phyloP scores from a whole-genome alignment of 257 asterid genomes.

The Solanum rostratum region DNA sequence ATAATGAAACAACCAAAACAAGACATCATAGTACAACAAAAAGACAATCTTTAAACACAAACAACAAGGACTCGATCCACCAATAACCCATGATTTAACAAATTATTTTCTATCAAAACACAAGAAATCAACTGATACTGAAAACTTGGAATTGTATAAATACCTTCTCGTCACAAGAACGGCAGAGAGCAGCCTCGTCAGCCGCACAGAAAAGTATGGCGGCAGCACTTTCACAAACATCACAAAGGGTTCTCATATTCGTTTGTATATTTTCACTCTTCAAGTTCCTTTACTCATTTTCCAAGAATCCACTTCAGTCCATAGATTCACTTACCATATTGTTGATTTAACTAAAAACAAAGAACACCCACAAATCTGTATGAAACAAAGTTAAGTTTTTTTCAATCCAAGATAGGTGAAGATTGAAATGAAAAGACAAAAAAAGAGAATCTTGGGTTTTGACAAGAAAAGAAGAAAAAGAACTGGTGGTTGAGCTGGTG shows the following conservation, averaged over 20 bases:
- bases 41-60: background rate
- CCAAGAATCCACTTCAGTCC: background rate
- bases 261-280: background rate
- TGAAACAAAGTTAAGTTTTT: background rate
- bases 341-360: background rate
- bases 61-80: background rate
- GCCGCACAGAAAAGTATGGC: slow-evolving; percentile 92
- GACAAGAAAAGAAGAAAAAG: slow-evolving; percentile 8
- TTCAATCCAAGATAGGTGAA: background rate
- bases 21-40: background rate
- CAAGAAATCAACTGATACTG: background rate
- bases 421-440: background rate
- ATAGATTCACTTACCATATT: background rate
- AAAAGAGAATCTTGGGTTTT: slow-evolving; percentile 10
- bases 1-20: slow-evolving; percentile 6
- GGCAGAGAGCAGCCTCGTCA: slow-evolving; percentile 92
- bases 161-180: slow-evolving; percentile 84
- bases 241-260: slow-evolving; percentile 83
- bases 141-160: background rate
- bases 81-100: background rate
- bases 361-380: background rate
- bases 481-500: slow-evolving; percentile 3
- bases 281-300: background rate
- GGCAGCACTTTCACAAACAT: slow-evolving; percentile 88
- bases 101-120: background rate